Percentiles rank a stretch among this genome's conserved stretches.
These are phyloP conservation scores for Aspergillus oerlinghausenensis DNA, from an alignment of 2,329 filamentous ascomycete genomes.

Conservation along the genomic window DNA sequence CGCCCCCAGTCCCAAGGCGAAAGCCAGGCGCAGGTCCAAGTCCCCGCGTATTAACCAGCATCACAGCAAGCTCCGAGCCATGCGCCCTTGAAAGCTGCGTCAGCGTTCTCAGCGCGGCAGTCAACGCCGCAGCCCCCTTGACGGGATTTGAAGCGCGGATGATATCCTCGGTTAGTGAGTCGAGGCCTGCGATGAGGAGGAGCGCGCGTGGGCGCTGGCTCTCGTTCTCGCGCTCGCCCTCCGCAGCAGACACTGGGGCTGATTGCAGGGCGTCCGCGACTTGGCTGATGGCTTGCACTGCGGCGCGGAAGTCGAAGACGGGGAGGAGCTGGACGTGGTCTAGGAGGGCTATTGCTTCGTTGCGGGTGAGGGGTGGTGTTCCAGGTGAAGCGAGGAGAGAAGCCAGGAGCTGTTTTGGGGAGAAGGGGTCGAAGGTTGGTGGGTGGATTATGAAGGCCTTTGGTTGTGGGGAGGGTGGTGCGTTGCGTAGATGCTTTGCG, in stretches of 20 bases:
- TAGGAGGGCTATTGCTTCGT: slow-evolving; percentile 27
- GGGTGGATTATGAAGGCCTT: slow-evolving; percentile 35
- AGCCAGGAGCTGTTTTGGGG: slow-evolving; percentile 26
- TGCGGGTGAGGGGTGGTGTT: slow-evolving; percentile 15
- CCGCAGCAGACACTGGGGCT: neutral
- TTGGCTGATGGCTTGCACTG: slow-evolving; percentile 27
- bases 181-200: slow-evolving; percentile 33
- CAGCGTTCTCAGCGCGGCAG: slow-evolving; percentile 28
- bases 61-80: slow-evolving; percentile 24
- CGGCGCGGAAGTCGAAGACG: slow-evolving; percentile 27
- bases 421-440: slow-evolving; percentile 23
- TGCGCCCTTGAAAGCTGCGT: slow-evolving; percentile 30
- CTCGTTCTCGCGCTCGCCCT: slow-evolving; percentile 10
- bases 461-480: slow-evolving; percentile 4
- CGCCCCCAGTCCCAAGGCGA: too few species aligned
- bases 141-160: slow-evolving; percentile 35
- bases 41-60: slow-evolving; percentile 35
- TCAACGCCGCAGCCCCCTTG: slow-evolving; percentile 30
- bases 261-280: slow-evolving; percentile 24
- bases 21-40: slow-evolving; percentile 15
- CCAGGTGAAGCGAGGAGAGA: slow-evolving; percentile 17
- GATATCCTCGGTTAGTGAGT: slow-evolving; percentile 33
- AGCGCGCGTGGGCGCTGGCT: slow-evolving; percentile 16
- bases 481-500: slow-evolving; percentile 15
- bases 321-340: slow-evolving; percentile 32